Evolutionary conservation across 228 moss, liverwort and hornwort species (phyloP), one percentile per base, ranked within the genome.

Genomic region (Sphagnum magellanicum): DNA sequence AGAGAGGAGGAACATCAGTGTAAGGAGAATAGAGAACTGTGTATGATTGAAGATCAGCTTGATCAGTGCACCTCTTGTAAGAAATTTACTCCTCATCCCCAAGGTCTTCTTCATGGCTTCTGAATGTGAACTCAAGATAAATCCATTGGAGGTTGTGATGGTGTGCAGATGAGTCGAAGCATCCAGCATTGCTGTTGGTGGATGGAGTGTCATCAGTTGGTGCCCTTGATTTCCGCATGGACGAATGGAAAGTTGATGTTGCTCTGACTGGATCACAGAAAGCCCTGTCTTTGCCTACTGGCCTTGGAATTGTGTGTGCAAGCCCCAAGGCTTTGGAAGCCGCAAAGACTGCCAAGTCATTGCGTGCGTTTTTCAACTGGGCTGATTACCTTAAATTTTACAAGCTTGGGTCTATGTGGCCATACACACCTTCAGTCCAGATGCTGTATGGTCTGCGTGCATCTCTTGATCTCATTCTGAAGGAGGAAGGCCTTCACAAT

Each of bases 121-220:
- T 63, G 63, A 62, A 62, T 62, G 16, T 16, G 32, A 32, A 3
- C 32, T 32, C 2, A 3, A 32, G 32, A 2, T 32, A 32, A 32
- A 32, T 65, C 7, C 16, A 11, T 32, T 32, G 32, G 32, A 32
- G 32, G 5, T 17, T 32, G 32, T 32, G 32, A 32, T 32, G 32
- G 32, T 32, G 32, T 32, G 32, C 83, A 83, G 94, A 94, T 69
- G 79, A 75, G 51, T 72, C 70, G 13, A 62, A 63, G 74, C 96
- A 96, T 70, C 93, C 96, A 16, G 89, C 89, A 46, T 77, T 96
- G 78, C 80, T 96, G 66, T 73, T 96, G 0, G 96, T 96, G 55
- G 96, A 96, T 64, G 96, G 96, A 4, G 96, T 96, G 14, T 96
- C 96, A 4, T 96, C 96, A n/a, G 84, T 96, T 10, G 96, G 93